Percentiles rank a stretch among this genome's conserved stretches.
phyloP scores from a whole-genome alignment of 768 basidiomycete genomes.

The Xerocomellus chrysenteron region DNA sequence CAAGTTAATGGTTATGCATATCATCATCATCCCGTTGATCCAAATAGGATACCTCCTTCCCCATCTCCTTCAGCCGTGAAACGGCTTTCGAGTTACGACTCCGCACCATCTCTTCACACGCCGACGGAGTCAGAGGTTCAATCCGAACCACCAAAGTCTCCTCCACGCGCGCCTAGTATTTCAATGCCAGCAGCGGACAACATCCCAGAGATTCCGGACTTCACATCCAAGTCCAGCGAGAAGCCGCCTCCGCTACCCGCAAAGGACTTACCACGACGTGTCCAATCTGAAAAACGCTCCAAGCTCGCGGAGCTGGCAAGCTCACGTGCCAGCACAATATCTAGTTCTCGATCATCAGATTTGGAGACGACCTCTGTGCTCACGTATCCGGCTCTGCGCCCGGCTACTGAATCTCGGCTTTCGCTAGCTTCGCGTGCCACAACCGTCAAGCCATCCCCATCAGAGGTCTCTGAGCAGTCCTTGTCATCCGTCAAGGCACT shows the following conservation, averaged over 20 bases:
- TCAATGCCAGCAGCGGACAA: conserved; percentile 46
- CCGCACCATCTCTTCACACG: conserved; percentile 52
- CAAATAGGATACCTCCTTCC: conserved; percentile 61
- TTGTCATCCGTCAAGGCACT: conserved; percentile 22
- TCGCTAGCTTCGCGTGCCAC: conserved; percentile 30
- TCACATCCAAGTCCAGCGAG: conserved; percentile 45
- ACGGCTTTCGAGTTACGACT: conserved; percentile 56
- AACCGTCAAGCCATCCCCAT: conserved; percentile 8
- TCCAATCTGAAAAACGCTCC: conserved; percentile 46
- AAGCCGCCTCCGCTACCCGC: conserved; percentile 26
- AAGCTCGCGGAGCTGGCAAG: conserved; percentile 70
- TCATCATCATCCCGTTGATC: conserved; percentile 39
- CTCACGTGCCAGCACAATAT: conserved; percentile 53
- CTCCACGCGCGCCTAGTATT: conserved; percentile 43
- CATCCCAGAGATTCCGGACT: conserved; percentile 57
- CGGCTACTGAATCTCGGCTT: conserved; percentile 55
- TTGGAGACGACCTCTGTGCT: conserved; percentile 60
- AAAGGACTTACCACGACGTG: conserved; percentile 23
- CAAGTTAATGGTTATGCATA: conserved; percentile 5
- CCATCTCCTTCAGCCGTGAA: conserved; percentile 68
- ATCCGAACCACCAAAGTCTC: conserved; percentile 36
- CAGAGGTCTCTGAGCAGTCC: conserved; percentile 22
- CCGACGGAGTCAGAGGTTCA: conserved; percentile 36
- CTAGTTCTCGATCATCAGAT: conserved; percentile 55
- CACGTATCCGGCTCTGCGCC: conserved; percentile 70